Base-by-base conservation (phyloP, 2,329 filamentous ascomycete species). In the Xylaria hypoxylon region DNA sequence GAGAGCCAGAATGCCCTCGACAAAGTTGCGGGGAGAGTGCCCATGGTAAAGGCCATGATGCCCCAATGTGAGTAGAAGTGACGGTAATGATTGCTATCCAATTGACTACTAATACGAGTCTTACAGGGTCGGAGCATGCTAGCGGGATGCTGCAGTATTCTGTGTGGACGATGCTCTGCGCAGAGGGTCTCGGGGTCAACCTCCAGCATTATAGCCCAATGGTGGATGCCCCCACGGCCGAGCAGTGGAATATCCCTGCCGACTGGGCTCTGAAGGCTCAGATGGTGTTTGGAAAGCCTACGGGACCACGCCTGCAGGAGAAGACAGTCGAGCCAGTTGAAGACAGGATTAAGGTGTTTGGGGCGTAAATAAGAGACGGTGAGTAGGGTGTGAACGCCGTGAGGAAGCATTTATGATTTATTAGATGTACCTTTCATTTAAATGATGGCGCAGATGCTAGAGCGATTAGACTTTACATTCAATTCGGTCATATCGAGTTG, bases 271-370 rank as follows among this genome's bases (percentile, higher is more conserved):
- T 66, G 24, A 66, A 66, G 40, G 59, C 64, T 10, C 64, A 66
- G 64, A 66, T 66, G 64, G 64, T 66, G 3, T 62, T 66, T 24
- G 64, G 64, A 38, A 58, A 66, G 52, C 64, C 64, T 17, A 56
- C 59, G 10, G 64, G 59, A 13, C 44, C 44, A 8, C 58, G 57
- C 28, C 44, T 61, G 5, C 17, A 5, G 26, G 31, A 45, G 48
- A 62, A 65, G 58, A 47, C 45, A 2, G 57, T 57, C 45, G 40
- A 65, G 33, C 63, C 63, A n/a, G 63, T 53, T 15, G 58, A 65
- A 24, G 58, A 45, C 10, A 61, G 63, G 33, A 24, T 61, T 11
- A 65, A 38, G 58, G 58, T 65, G 17, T 62, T 51, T 15, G 63
- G 63, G 2, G 51, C 51, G 26, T 63, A 44, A 52, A 33, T 15